Evolutionary conservation across 2,329 filamentous ascomycete species (phyloP).

Genomic region (Penicillium expansum): DNA sequence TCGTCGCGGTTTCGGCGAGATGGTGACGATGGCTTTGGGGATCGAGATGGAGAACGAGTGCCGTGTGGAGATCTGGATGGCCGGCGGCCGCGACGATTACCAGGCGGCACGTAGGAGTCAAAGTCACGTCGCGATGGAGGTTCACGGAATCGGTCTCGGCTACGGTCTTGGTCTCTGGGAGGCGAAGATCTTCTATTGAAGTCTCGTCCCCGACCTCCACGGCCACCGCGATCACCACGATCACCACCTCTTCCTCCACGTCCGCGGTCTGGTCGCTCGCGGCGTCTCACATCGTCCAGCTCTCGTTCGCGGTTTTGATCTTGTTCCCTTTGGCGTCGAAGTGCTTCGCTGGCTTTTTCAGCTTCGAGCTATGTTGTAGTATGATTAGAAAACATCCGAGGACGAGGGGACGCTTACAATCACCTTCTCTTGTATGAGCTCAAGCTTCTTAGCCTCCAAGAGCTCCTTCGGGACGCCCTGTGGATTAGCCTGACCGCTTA

Average conservation of each 20-base stretch:
- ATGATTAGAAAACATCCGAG: slow-evolving; percentile 9
- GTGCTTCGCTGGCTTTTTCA: slow-evolving; percentile 75
- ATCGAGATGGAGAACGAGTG: slow-evolving; percentile 33
- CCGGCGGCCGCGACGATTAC: slow-evolving; percentile 41
- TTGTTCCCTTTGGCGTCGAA: slow-evolving; percentile 67
- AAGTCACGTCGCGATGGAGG: slow-evolving; percentile 50
- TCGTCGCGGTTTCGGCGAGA: slow-evolving; percentile 31
- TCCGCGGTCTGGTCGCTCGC: slow-evolving; percentile 43
- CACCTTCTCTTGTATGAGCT: slow-evolving; percentile 93
- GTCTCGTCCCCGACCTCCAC: slow-evolving; percentile 36
- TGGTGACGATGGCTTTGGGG: slow-evolving; percentile 21
- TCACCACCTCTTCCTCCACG: slow-evolving; percentile 39
- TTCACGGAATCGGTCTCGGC: slow-evolving; percentile 42
- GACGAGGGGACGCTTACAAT: background rate
- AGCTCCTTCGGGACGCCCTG: slow-evolving; percentile 93
- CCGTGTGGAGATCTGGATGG: slow-evolving; percentile 33
- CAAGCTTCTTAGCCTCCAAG: slow-evolving; percentile 91
- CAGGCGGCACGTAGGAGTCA: slow-evolving; percentile 58
- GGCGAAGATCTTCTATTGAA: slow-evolving; percentile 55
- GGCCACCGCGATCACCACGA: slow-evolving; percentile 34
- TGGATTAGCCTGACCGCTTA: slow-evolving; percentile 84
- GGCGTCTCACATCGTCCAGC: slow-evolving; percentile 63
- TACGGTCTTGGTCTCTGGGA: slow-evolving; percentile 47
- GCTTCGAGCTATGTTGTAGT: slow-evolving; percentile 64
- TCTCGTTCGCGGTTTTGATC: slow-evolving; percentile 70